phyloP scores from a whole-genome alignment of 768 basidiomycete species.

The Pleurotus sapidus region DNA sequence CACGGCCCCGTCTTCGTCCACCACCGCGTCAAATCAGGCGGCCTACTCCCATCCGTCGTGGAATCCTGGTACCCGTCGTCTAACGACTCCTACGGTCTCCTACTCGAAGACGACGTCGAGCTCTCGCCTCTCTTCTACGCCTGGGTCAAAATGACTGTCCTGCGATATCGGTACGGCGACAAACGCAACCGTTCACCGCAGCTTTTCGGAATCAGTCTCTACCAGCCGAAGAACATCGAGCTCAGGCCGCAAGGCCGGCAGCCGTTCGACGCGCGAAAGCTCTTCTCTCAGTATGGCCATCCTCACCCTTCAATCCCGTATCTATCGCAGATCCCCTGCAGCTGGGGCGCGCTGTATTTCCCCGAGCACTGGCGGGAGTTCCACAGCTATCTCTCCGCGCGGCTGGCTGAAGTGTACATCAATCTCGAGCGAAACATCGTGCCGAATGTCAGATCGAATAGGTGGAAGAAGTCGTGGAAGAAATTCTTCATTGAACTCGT shows the following conservation, averaged over 20 bases:
- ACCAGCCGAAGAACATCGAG: conserved; percentile 83
- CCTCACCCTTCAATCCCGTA: conserved; percentile 59
- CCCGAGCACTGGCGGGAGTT: conserved; percentile 88
- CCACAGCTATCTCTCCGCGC: conserved; percentile 69
- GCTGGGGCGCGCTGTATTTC: conserved; percentile 92
- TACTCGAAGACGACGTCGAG: conserved; percentile 87
- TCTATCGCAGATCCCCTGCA: conserved; percentile 84
- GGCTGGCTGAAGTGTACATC: conserved; percentile 52
- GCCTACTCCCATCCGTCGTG: conserved; percentile 78
- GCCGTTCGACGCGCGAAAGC: conserved; percentile 59
- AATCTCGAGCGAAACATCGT: conserved; percentile 51
- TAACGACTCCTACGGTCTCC: conserved; percentile 71
- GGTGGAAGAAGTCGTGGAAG: conserved; percentile 85
- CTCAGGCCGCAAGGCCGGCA: conserved; percentile 64
- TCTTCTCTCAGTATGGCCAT: conserved; percentile 47
- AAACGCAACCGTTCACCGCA: conserved; percentile 33
- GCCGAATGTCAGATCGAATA: conserved; percentile 74
- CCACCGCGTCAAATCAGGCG: conserved; percentile 75
- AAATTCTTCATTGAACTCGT: conserved; percentile 86
- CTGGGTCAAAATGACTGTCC: conserved; percentile 78
- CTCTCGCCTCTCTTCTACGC: conserved; percentile 82
- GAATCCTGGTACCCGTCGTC: conserved; percentile 86
- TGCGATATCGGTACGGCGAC: conserved; percentile 73
- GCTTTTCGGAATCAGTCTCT: conserved; percentile 81
- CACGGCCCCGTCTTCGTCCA: conserved; percentile 60